A percentile compares a stretch with the other conserved stretches of the same genome.
phyloP scores from a whole-genome alignment of 768 basidiomycete genomes.

The Glaciozyma antarctica region DNA sequence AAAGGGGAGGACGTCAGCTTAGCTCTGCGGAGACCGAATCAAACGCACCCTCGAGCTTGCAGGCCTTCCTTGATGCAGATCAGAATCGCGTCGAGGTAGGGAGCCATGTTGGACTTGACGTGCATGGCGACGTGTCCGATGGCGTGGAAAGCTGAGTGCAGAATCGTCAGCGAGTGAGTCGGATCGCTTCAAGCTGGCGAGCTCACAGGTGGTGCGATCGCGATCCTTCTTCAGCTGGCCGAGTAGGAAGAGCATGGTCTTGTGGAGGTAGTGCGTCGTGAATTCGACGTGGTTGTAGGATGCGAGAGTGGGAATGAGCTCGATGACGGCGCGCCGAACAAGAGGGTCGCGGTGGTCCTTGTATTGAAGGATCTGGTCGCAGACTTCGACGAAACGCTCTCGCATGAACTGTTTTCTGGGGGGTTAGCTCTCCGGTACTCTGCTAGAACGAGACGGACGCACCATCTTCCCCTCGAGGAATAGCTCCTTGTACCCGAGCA shows the following conservation, averaged over 20 bases:
- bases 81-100: slow-evolving; percentile 87
- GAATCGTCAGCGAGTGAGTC: background rate
- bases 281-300: slow-evolving; percentile 90
- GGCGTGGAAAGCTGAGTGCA: slow-evolving; percentile 56
- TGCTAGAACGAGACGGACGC: slow-evolving; percentile 34
- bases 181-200: too few species aligned
- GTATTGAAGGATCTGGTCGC: slow-evolving; percentile 81
- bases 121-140: slow-evolving; percentile 90
- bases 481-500: slow-evolving; percentile 83
- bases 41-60: slow-evolving; percentile 65
- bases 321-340: slow-evolving; percentile 88
- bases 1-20: background rate
- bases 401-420: slow-evolving; percentile 62
- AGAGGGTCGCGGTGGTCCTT: slow-evolving; percentile 75
- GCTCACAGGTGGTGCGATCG: slow-evolving; percentile 75
- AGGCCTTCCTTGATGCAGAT: slow-evolving; percentile 78
- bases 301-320: slow-evolving; percentile 87
- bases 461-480: slow-evolving; percentile 91
- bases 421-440: background rate
- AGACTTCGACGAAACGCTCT: slow-evolving; percentile 69
- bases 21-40: slow-evolving; percentile 7
- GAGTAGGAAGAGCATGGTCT: slow-evolving; percentile 83
- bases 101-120: slow-evolving; percentile 89
- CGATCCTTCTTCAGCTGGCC: slow-evolving; percentile 72
- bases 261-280: slow-evolving; percentile 79